These are phyloP conservation scores for Copromyces sp. DNA, from an alignment of 495 filamentous ascomycete genomes.

Conservation along the genomic window DNA sequence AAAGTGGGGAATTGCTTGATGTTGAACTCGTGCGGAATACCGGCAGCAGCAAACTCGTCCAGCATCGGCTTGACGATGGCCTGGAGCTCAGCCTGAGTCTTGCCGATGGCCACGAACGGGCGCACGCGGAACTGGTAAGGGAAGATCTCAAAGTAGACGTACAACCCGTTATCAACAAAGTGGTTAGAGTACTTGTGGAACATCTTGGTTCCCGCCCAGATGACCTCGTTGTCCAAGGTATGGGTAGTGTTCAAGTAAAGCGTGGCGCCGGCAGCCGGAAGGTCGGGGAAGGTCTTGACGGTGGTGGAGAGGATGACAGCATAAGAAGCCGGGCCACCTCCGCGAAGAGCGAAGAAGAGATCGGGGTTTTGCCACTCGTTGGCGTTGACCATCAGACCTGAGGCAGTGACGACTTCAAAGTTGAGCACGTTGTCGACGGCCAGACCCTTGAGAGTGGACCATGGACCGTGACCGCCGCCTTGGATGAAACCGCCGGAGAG, in stretches of 20 bases:
- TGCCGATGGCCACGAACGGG: conserved; percentile 28
- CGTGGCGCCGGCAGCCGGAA: conserved; percentile 18
- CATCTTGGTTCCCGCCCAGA: conserved; percentile 32
- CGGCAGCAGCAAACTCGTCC: conserved; percentile 19
- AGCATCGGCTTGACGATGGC: conserved; percentile 27
- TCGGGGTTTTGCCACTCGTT: conserved; percentile 40
- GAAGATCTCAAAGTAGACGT: conserved; percentile 29
- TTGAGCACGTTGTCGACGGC: conserved; percentile 45
- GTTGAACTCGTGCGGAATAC: conserved; percentile 14
- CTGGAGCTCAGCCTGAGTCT: conserved; percentile 20
- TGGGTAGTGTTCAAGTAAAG: conserved; percentile 23
- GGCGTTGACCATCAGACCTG: conserved; percentile 41
- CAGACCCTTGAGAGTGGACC: conserved; percentile 47
- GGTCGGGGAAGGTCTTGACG: conserved; percentile 33
- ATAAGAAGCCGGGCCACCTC: conserved; percentile 43
- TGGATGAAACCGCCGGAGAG: conserved; percentile 42
- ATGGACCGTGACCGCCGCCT: conserved; percentile 53
- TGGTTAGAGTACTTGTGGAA: conserved; percentile 38
- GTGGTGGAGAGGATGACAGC: conserved; percentile 44
- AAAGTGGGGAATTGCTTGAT: conserved; percentile 27
- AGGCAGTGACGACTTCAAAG: conserved; percentile 44
- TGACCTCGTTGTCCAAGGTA: conserved; percentile 22
- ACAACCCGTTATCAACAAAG: conserved; percentile 35
- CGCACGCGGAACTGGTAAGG: conserved; percentile 15
- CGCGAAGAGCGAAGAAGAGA: conserved; percentile 50